Conservation (phyloP, 352 stramenopile genomes). For the Phytopythium vexans region DNA sequence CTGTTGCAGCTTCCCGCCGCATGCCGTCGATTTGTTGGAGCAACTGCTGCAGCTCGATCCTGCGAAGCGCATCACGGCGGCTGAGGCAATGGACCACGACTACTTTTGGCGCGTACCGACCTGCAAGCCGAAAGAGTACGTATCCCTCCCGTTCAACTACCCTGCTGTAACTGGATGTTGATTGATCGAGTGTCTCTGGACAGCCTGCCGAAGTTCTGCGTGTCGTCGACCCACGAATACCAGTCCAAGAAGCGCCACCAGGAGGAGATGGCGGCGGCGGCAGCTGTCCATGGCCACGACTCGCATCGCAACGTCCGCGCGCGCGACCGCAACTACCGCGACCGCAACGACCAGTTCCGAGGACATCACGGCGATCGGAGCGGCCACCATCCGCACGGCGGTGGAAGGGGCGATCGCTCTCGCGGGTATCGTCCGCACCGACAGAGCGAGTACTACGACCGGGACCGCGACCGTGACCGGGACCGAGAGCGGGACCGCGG, state of each 20-base stretch:
- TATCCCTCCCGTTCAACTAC: conserved; percentile 1
- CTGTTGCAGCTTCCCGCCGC: conserved; percentile 56
- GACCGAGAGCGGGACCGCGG: conserved; percentile 26
- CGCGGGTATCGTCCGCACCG: conserved; percentile 26
- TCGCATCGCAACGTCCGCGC: conserved; percentile 25
- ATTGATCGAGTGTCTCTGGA: conserved; percentile 1
- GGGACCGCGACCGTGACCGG: conserved; percentile 28
- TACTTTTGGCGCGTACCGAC: conserved; percentile 94
- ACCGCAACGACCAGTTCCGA: conserved; percentile 31
- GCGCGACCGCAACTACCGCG: conserved; percentile 22
- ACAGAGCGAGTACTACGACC: conserved; percentile 34
- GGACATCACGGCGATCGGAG: conserved; percentile 10
- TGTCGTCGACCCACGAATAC: conserved; percentile 83
- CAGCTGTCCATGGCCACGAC: conserved; percentile 18
- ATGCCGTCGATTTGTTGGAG: conserved; percentile 89
- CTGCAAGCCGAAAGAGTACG: conserved; percentile 80
- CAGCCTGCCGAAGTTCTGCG: conserved; percentile 82
- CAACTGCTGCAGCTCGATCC: conserved; percentile 96
- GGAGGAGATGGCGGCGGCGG: conserved; percentile 59
- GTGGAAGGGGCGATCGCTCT: conserved; percentile 18
- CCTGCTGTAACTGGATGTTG: conserved; percentile 1
- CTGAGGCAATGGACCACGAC: conserved; percentile 94
- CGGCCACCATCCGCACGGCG: conserved; percentile 5
- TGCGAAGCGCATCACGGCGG: conserved; percentile 90
- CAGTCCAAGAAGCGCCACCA: conserved; percentile 85